Evolutionary conservation across 1,284 basidiomycete species (phyloP), one percentile per base, ranked within the genome.

Genomic region (Apiotrichum akiyoshidainum): DNA sequence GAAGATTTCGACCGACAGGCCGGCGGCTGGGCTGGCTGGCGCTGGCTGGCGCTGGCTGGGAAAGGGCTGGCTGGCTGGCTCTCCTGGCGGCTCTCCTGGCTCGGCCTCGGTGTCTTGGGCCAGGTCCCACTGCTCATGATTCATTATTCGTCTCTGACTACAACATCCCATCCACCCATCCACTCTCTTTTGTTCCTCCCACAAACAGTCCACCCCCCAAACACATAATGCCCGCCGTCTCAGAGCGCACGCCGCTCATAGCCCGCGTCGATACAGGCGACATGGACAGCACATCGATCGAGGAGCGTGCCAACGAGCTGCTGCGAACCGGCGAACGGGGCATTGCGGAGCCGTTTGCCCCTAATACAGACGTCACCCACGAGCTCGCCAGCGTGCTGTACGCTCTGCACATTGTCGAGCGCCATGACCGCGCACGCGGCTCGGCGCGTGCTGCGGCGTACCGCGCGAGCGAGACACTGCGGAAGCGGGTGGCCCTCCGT

Each of bases 321-420:
- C 57, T 61, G 17, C 22, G 46, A 13, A 13, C 42, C 34, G 60
- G 60, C 54, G 60, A 37, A 21, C 34, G 44, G 3, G 52, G 46
- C 44, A 54, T 55, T 22, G 33, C 22, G 42, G 40, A 48, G 5
- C n/a, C 33, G 33, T 14, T 52, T 16, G 17, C 35, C 41, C 7
- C 34, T 6, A 45, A 52, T 14, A 21, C 55, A 7, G 62, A 63
- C 55, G 19, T 63, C 11, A 63, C 62, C 31, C 58, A 63, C 47
- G 62, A 63, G 54, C 46, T 63, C 35, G 62, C 56, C 3, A 53
- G 50, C 37, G 47, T 49, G 16, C 45, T 63, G 37, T 63, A 63
- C 40, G 62, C 62, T 35, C 56, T 63, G 39, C 62, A 63, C 56
- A 54, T 63, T 45, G 62, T 63, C 34, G 62, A 63, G 47, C 55